A percentile compares a stretch with the other conserved stretches of the same genome.
These are phyloP conservation scores for Williopsis jadinii DNA, from an alignment of 1,139 yeast species.

Conservation along the genomic window DNA sequence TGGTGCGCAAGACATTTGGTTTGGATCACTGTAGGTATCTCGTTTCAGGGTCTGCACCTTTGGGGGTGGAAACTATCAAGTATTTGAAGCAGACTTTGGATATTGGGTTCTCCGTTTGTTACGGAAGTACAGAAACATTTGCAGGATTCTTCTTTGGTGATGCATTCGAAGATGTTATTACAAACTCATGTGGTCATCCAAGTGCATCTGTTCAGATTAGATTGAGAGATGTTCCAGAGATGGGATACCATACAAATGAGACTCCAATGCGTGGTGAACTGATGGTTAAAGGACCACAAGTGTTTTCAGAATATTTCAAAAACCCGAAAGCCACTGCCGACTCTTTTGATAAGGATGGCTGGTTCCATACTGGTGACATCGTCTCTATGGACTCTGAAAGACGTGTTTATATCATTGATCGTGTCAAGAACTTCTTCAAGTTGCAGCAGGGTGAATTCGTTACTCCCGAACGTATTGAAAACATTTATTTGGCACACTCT, in stretches of 20 bases:
- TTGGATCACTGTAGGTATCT: constrained; percentile 37
- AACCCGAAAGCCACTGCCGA: constrained; percentile 42
- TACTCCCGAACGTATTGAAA: constrained; percentile 64
- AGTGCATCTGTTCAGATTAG: constrained; percentile 41
- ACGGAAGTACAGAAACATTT: constrained; percentile 61
- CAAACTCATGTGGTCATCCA: constrained; percentile 36
- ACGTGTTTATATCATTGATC: constrained; percentile 47
- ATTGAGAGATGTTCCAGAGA: constrained; percentile 48
- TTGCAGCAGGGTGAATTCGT: constrained; percentile 65
- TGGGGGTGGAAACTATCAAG: constrained; percentile 41
- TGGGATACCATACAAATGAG: constrained; percentile 44
- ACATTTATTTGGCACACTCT: constrained; percentile 41
- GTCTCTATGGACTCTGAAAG: constrained; percentile 43
- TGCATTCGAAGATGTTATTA: constrained; percentile 21
- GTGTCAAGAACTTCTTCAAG: constrained; percentile 65
- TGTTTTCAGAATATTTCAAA: constrained; percentile 50
- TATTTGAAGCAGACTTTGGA: constrained; percentile 47
- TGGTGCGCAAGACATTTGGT: constrained; percentile 33
- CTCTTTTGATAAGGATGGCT: constrained; percentile 49
- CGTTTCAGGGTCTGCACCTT: constrained; percentile 58
- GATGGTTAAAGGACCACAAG: constrained; percentile 51
- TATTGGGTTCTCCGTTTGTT: constrained; percentile 44
- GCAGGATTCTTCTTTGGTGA: constrained; percentile 44
- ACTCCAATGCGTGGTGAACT: constrained; percentile 44
- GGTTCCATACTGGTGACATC: constrained; percentile 62